Percentiles rank a stretch among this genome's conserved stretches.
Evolutionary conservation across 2,329 filamentous ascomycete species (phyloP).

Genomic region (Aspergillus intermedius): DNA sequence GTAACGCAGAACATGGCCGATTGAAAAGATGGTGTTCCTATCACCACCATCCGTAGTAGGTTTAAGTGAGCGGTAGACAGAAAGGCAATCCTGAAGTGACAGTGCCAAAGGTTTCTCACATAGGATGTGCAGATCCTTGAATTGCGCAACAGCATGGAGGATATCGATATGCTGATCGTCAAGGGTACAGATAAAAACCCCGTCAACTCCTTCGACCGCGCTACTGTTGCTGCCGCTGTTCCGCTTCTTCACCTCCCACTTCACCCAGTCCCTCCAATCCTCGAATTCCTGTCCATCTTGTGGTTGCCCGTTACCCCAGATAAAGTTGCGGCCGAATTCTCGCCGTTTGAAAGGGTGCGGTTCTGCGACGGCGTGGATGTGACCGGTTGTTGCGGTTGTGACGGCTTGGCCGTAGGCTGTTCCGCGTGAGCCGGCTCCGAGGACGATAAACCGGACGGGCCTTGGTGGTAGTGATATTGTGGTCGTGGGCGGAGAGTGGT

Average conservation of each 20-base stretch:
- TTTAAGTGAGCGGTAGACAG: slow-evolving; percentile 49
- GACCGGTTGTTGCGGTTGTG: slow-evolving; percentile 56
- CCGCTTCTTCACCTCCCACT: slow-evolving; percentile 61
- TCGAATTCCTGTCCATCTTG: slow-evolving; percentile 61
- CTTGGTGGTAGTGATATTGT: slow-evolving; percentile 1
- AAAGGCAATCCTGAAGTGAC: slow-evolving; percentile 68
- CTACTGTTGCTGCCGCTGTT: slow-evolving; percentile 33
- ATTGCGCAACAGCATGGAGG: slow-evolving; percentile 63
- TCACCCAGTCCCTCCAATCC: slow-evolving; percentile 69
- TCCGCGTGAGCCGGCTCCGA: slow-evolving; percentile 77
- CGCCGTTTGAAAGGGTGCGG: slow-evolving; percentile 70
- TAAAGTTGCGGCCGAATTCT: slow-evolving; percentile 62
- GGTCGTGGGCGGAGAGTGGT: neutral
- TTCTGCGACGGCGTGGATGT: slow-evolving; percentile 74
- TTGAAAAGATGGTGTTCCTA: slow-evolving; percentile 62
- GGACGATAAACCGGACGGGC: slow-evolving; percentile 62
- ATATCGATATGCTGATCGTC: slow-evolving; percentile 86
- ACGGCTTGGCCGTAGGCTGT: slow-evolving; percentile 66
- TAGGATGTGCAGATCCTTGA: slow-evolving; percentile 67
- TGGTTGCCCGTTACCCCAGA: slow-evolving; percentile 56
- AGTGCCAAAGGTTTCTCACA: slow-evolving; percentile 93
- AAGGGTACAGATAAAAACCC: slow-evolving; percentile 66
- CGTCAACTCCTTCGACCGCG: slow-evolving; percentile 50
- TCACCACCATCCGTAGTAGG: slow-evolving; percentile 13
- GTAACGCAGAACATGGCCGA: slow-evolving; percentile 90